Base-by-base conservation (phyloP, 371 early-diverging fungal genomes). In the Lichtheimia ornata region DNA sequence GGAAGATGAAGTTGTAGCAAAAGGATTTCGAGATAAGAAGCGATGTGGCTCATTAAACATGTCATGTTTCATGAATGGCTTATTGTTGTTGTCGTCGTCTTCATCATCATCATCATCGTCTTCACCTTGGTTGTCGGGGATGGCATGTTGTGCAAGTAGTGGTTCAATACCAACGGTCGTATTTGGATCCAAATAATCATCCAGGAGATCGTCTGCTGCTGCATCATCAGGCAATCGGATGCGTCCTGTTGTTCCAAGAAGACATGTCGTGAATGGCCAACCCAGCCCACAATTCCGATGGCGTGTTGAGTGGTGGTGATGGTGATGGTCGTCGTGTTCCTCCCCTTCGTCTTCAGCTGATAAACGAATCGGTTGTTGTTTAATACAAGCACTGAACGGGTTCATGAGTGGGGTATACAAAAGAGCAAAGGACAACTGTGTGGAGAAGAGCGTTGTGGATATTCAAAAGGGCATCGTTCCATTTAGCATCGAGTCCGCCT, bases 11-110 rank as follows among this genome's bases (percentile, higher is more conserved):
- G 61, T 40, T 11, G 58, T 56, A 3, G 61, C 61, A 49, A 61
- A 61, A 3, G 61, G 61, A 30, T 66, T 66, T 15, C 65, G 54
- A 11, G 65, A 60, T 14, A 65, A 52, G 27, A 65, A 65, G 9
- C 52, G 65, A 12, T 65, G 56, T 18, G 66, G 52, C 17, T 58
- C 58, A 28, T 28, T 35, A 52, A 62, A 55, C 15, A 35, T 25
- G 15, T 30, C 25, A 11, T 45, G 44, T 5, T 24, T 24, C 47
- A 28, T 22, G 24, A 18, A 45, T 11, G 50, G 35, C 35, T 35
- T 35, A 35, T 35, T 35, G 9, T 35, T 11, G 11, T 35, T 35
- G 9, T 35, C 2, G 11, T 35, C 35, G 9, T 35, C 35, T 6
- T 44, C 56, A 11, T 25, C 25, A 18, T 44, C 56, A 11, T 25